phyloP scores from a whole-genome alignment of 176 grass and related monocot genomes.

The Phoenix dactylifera region DNA sequence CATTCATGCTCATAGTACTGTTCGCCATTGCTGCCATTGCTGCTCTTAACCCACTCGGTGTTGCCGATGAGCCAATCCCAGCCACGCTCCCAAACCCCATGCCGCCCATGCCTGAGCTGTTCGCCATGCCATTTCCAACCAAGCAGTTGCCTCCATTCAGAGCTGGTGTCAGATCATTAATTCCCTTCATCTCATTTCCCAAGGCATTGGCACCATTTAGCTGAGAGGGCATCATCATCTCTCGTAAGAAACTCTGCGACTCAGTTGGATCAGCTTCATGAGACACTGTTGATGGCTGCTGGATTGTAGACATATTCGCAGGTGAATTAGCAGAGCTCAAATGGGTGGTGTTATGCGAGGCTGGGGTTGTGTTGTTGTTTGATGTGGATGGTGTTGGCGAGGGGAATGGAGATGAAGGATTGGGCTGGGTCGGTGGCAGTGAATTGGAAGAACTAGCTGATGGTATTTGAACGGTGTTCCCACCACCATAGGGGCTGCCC shows the following conservation, averaged over 20 bases:
- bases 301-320: constrained; percentile 18
- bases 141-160: constrained; percentile 12
- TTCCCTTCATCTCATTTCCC: constrained; percentile 7
- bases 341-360: constrained; percentile 12
- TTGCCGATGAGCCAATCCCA: constrained; percentile 3
- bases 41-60: background rate
- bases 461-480: constrained; percentile 18
- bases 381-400: constrained; percentile 3
- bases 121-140: constrained; percentile 21
- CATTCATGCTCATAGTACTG: constrained; percentile 23
- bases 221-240: constrained; percentile 34
- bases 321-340: constrained; percentile 15
- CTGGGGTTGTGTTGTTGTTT: background rate
- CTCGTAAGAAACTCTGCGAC: constrained; percentile 30
- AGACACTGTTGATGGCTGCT: background rate
- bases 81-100: background rate
- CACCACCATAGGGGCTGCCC: background rate
- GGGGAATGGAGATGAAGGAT: constrained; percentile 1
- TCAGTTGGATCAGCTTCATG: constrained; percentile 22
- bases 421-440: constrained; percentile 14
- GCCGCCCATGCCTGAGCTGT: background rate
- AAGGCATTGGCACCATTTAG: constrained; percentile 10
- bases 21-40: constrained; percentile 22
- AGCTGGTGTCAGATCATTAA: constrained; percentile 1
- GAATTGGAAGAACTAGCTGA: constrained; percentile 25